phyloP scores from a whole-genome alignment of 306 rosid species.

The Biancaea sappan region DNA sequence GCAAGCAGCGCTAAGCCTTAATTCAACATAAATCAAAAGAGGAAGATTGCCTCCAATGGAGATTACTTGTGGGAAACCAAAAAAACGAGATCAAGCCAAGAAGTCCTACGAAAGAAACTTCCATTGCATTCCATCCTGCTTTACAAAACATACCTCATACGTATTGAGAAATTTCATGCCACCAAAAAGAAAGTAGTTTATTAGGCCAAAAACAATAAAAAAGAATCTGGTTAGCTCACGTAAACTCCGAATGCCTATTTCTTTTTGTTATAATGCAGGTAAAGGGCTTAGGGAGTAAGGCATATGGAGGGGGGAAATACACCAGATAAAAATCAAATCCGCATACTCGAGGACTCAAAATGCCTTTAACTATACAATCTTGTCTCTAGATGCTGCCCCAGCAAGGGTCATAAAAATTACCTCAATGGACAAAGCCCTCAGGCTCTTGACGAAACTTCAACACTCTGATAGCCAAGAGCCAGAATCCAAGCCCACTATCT shows the following conservation, averaged over 20 bases:
- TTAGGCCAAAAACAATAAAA: neutral
- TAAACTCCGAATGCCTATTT: too few species aligned
- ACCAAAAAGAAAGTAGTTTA: neutral
- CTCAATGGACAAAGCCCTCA: neutral
- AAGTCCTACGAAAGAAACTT: constrained; percentile 6
- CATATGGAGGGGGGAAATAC: too few species aligned
- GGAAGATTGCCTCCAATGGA: too few species aligned
- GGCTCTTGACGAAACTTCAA: constrained; percentile 28
- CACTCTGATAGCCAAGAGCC: constrained; percentile 45
- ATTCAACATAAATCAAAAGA: neutral
- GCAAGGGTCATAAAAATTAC: neutral
- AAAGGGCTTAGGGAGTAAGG: too few species aligned
- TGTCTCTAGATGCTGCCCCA: neutral
- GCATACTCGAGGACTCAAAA: too few species aligned
- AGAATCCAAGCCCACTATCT: constrained; percentile 50
- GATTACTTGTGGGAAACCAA: too few species aligned
- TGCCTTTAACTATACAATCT: neutral
- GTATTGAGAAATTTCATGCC: neutral
- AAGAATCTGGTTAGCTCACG: constrained; percentile 11
- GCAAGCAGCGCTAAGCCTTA: neutral
- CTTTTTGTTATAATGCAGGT: too few species aligned
- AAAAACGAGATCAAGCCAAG: too few species aligned
- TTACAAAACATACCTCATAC: neutral
- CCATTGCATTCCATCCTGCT: neutral
- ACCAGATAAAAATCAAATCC: too few species aligned